These are phyloP conservation scores for Medicago truncatula DNA, from an alignment of 306 rosid species.

Conservation along the genomic window MtrunA17r5.0-ANR NC_053048.1:34957501-34958000, in stretches of 20 bases:
- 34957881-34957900: neutral
- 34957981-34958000: slow-evolving; percentile 40
- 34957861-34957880: neutral
- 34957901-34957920: neutral
- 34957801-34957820: slow-evolving; percentile 8
- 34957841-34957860: slow-evolving; percentile 1
- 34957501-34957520: too few relatives aligned
- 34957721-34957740: slow-evolving; percentile 3
- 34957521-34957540: too few relatives aligned
- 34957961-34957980: neutral
- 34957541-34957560: too few relatives aligned
- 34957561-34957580: too few relatives aligned
- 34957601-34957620: neutral
- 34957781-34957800: slow-evolving; percentile 22
- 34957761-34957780: slow-evolving; percentile 35
- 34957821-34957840: slow-evolving; percentile 23
- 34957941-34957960: slow-evolving; percentile 20
- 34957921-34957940: neutral
- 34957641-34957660: neutral
- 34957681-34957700: neutral
- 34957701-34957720: slow-evolving; percentile 9
- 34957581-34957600: too few relatives aligned
- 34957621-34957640: neutral
- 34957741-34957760: slow-evolving; percentile 10
- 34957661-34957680: slow-evolving; percentile 25